Evolutionary conservation across 352 stramenopile species (phyloP).

Genomic region (Phytopythium ostracodes): DNA sequence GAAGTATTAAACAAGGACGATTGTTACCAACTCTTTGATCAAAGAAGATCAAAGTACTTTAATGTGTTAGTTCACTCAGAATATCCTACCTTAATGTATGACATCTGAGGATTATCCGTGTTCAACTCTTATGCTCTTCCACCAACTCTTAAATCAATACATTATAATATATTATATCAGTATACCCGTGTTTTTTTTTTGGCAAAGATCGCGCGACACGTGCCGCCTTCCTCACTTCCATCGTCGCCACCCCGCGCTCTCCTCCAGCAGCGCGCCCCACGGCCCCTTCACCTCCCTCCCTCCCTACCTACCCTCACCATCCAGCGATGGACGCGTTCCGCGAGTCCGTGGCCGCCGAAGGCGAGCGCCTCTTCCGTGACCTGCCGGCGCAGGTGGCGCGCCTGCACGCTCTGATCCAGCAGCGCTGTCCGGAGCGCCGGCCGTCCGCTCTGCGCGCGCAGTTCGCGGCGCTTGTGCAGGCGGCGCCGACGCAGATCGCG

Average conservation of each 20-base stretch:
- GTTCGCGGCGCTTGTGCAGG: slow-evolving; percentile 29
- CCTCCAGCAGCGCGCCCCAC: background rate
- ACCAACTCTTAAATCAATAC: background rate
- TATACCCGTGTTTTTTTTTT: background rate
- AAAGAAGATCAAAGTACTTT: background rate
- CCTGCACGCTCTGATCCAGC: slow-evolving; percentile 40
- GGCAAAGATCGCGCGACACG: background rate
- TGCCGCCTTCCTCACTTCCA: background rate
- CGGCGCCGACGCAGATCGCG: slow-evolving; percentile 25
- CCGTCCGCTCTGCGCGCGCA: slow-evolving; percentile 34
- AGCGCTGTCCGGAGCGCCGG: slow-evolving; percentile 38
- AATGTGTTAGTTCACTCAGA: too few relatives aligned
- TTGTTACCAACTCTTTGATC: background rate
- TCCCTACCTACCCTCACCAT: background rate
- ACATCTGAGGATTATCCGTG: background rate
- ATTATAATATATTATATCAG: background rate
- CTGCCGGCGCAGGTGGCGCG: slow-evolving; percentile 41
- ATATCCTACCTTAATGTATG: too few relatives aligned
- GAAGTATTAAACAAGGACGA: background rate
- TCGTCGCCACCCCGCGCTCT: too few relatives aligned
- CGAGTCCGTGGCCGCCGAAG: slow-evolving; percentile 29
- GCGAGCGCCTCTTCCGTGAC: slow-evolving; percentile 35
- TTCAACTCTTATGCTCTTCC: background rate
- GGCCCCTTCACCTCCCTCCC: background rate
- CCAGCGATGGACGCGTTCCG: slow-evolving; percentile 54